These are phyloP conservation scores for Ogataea hybrid DNA, from an alignment of 1,139 yeast genomes.

Conservation along the genomic window DNA sequence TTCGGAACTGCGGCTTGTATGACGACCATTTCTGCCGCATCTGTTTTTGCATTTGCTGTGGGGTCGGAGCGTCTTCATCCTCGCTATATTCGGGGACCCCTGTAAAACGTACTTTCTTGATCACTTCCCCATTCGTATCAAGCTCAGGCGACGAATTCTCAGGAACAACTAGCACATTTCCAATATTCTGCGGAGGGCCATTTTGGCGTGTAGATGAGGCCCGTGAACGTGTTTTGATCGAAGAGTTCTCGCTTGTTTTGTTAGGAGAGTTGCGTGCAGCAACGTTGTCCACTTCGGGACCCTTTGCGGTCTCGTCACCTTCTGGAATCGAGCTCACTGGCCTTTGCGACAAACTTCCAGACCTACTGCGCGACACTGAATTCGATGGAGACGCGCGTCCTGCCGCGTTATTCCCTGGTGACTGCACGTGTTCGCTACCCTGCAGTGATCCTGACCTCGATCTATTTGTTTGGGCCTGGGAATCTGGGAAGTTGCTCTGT, in stretches of 20 bases:
- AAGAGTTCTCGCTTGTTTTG: constrained; percentile 4
- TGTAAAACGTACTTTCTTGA: constrained; percentile 48
- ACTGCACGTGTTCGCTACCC: constrained; percentile 6
- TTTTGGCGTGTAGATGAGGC: constrained; percentile 20
- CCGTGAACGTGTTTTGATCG: constrained; percentile 21
- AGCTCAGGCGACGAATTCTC: constrained; percentile 15
- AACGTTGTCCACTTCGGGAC: neutral
- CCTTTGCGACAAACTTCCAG: constrained; percentile 26
- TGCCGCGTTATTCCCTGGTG: neutral
- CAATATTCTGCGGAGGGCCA: constrained; percentile 11
- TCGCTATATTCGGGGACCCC: constrained; percentile 53
- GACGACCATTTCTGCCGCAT: constrained; percentile 38
- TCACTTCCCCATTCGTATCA: constrained; percentile 18
- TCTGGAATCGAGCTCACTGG: constrained; percentile 20
- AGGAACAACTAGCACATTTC: constrained; percentile 24
- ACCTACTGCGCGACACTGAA: constrained; percentile 22
- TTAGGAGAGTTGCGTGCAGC: constrained; percentile 1
- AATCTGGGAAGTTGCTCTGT: constrained; percentile 14
- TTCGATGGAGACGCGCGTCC: constrained; percentile 17
- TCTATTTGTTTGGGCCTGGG: constrained; percentile 14
- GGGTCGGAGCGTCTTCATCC: constrained; percentile 54
- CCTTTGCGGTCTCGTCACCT: constrained; percentile 15
- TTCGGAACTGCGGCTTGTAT: constrained; percentile 29
- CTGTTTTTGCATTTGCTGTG: constrained; percentile 45
- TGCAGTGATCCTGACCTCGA: constrained; percentile 24